Evolutionary conservation across 805 yeast species (phyloP).

Genomic region (Candida tallmaniae): DNA sequence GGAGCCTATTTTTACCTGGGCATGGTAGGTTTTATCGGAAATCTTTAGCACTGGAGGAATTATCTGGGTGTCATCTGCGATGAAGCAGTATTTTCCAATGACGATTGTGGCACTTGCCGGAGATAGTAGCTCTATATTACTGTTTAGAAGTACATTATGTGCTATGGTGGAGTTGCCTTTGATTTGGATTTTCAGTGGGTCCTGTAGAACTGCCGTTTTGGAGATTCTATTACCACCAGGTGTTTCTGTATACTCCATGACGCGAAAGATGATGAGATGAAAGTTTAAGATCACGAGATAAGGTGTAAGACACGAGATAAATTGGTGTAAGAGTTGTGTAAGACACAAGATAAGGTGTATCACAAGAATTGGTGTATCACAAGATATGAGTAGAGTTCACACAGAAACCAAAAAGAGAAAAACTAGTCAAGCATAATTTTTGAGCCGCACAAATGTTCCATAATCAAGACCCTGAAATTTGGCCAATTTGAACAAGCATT

Average conservation of each 20-base stretch:
- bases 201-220: conserved; percentile 36
- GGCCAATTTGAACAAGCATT: no score
- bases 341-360: no score
- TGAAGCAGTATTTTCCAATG: conserved; percentile 45
- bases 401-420: no score
- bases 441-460: no score
- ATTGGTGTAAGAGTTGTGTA: no score
- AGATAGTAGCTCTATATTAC: conserved; percentile 21
- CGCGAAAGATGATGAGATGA: no score
- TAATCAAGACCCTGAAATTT: no score
- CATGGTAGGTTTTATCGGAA: conserved; percentile 10
- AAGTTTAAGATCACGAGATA: no score
- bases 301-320: no score
- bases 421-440: no score
- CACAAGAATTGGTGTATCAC: no score
- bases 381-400: no score
- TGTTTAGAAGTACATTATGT: conserved; percentile 28
- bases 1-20: conserved; percentile 41
- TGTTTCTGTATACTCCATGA: conserved; percentile 44
- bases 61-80: conserved; percentile 26
- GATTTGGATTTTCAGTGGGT: conserved; percentile 40
- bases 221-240: conserved; percentile 49
- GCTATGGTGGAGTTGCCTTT: conserved; percentile 45
- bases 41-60: conserved; percentile 13
- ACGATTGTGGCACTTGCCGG: conserved; percentile 24